phyloP scores from a whole-genome alignment of 2,329 filamentous ascomycete species.

The Myriosclerotinia curreyana region DNA sequence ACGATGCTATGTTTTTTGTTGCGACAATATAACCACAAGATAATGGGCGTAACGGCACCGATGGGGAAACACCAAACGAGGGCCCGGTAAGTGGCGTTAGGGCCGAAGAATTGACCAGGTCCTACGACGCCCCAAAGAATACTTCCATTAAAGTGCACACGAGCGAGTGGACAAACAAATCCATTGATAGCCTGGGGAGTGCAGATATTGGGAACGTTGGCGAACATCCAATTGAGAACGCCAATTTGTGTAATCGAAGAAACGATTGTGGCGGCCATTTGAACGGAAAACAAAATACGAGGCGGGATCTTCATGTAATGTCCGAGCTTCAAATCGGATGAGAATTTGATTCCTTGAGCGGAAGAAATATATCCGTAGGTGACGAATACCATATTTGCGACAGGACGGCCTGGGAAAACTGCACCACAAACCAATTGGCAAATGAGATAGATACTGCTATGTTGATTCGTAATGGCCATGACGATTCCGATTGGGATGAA shows the following conservation, averaged over 20 bases:
- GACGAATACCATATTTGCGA: constrained; percentile 91
- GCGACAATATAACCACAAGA: constrained; percentile 68
- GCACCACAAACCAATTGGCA: constrained; percentile 82
- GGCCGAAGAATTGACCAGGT: constrained; percentile 77
- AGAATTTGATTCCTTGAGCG: constrained; percentile 85
- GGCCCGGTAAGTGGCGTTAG: constrained; percentile 67
- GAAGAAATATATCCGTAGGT: constrained; percentile 89
- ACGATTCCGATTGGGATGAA: constrained; percentile 91
- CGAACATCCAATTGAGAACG: constrained; percentile 89
- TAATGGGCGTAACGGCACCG: constrained; percentile 70
- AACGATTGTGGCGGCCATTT: constrained; percentile 71
- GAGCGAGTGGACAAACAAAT: constrained; percentile 82
- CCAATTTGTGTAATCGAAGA: constrained; percentile 78
- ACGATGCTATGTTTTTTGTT: constrained; percentile 59
- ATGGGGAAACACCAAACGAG: constrained; percentile 80
- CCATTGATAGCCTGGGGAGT: constrained; percentile 77
- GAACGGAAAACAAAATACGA: constrained; percentile 73
- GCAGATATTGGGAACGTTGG: constrained; percentile 72
- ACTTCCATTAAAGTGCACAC: constrained; percentile 86
- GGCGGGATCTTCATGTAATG: constrained; percentile 88
- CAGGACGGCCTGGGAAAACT: constrained; percentile 78
- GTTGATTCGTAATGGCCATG: constrained; percentile 89
- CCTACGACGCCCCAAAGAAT: constrained; percentile 90
- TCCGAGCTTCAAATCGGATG: constrained; percentile 80
- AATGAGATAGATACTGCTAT: constrained; percentile 81